These are phyloP conservation scores for Wickerhamomyces sp. DNA, from an alignment of 1,139 yeast species.

Conservation along the genomic window DNA sequence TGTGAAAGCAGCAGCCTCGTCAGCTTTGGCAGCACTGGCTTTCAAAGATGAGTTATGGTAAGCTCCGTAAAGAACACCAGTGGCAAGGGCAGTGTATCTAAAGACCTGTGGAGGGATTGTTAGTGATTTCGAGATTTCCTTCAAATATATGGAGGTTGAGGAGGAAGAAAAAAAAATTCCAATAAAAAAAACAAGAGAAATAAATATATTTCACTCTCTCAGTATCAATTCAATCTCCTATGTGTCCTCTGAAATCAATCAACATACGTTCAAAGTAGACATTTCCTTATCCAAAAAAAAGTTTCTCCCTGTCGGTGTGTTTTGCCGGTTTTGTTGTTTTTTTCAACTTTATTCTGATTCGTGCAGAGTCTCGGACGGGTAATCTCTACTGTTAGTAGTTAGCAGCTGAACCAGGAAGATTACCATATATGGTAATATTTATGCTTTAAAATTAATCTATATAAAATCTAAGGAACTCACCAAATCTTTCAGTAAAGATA, in stretches of 20 bases:
- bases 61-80: slow-evolving; percentile 88
- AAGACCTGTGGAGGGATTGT: slow-evolving; percentile 52
- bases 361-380: too few species aligned
- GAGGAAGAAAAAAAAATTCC: background rate
- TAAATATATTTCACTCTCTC: too few species aligned
- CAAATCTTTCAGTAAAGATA: too few species aligned
- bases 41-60: slow-evolving; percentile 73
- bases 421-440: too few species aligned
- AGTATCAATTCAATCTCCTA: background rate
- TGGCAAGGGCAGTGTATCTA: slow-evolving; percentile 89
- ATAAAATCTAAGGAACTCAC: too few species aligned
- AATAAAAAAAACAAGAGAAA: too few species aligned
- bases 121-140: too few species aligned
- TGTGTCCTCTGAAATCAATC: too few species aligned
- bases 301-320: background rate
- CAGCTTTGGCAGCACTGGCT: slow-evolving; percentile 51
- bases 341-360: slow-evolving; percentile 3
- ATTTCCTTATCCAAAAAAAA: slow-evolving; percentile 19
- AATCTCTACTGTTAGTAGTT: too few species aligned
- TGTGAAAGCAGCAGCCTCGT: slow-evolving; percentile 54
- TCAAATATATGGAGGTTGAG: too few species aligned
- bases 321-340: background rate
- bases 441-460: too few species aligned
- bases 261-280: slow-evolving; percentile 43
- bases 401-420: too few species aligned